Percentiles rank a stretch among this genome's conserved stretches.
Conservation (phyloP, 2,329 filamentous ascomycete genomes). For the Botrytis squamosa region DNA sequence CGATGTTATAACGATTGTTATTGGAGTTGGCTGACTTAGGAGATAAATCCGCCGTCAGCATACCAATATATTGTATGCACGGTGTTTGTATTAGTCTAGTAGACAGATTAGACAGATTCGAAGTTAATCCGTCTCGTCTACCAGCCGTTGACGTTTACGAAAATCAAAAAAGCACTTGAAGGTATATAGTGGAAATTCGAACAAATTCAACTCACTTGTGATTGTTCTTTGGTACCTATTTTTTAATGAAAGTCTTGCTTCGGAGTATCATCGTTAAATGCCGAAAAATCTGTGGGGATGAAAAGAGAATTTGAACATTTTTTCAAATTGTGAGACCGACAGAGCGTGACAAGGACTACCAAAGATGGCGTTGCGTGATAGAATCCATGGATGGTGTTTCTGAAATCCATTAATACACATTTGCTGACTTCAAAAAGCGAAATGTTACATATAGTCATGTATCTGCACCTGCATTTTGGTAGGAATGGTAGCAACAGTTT, state of each 20-base stretch:
- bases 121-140: neutral
- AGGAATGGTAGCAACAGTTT: neutral
- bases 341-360: neutral
- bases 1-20: neutral
- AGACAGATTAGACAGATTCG: neutral
- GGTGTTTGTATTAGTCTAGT: neutral
- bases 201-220: neutral
- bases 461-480: neutral
- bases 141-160: neutral
- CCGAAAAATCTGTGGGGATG: neutral
- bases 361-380: neutral
- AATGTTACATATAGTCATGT: neutral
- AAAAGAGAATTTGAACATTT: neutral
- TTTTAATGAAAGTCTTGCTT: neutral
- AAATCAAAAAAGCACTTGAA: neutral
- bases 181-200: neutral
- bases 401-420: neutral
- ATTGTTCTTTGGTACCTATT: neutral
- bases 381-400: neutral
- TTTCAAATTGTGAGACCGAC: neutral
- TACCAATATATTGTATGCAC: neutral
- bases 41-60: neutral
- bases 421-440: neutral
- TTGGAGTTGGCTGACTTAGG: neutral
- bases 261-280: neutral